Evolutionary conservation across 208 protist species (phyloP).

Genomic region (Trichomonas gallinae): DNA sequence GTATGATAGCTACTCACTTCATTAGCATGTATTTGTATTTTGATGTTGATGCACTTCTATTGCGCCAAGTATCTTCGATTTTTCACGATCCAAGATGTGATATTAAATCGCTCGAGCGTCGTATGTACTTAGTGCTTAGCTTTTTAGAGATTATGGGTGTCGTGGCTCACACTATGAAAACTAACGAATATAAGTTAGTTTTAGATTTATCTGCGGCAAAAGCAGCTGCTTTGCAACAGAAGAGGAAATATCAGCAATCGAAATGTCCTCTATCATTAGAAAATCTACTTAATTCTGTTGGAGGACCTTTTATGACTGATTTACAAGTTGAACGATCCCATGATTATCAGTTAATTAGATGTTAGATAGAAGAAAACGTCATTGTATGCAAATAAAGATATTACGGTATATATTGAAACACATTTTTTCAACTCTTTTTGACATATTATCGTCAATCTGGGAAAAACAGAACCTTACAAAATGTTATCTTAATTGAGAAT

Average conservation of each 20-base stretch:
- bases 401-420: too few relatives aligned
- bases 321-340: neutral
- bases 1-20: neutral
- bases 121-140: neutral
- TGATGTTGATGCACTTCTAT: neutral
- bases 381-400: too few relatives aligned
- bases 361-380: neutral
- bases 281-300: neutral
- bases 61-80: neutral
- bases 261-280: neutral
- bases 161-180: neutral
- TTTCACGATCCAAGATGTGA: neutral
- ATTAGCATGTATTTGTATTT: neutral
- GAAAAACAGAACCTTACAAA: too few relatives aligned
- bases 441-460: too few relatives aligned
- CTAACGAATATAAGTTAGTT: neutral
- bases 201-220: neutral
- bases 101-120: neutral
- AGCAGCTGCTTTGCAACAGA: neutral
- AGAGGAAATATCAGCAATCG: neutral
- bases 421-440: too few relatives aligned
- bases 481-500: too few relatives aligned
- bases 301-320: neutral
- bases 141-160: neutral
- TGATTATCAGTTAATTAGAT: neutral